Conservation (phyloP, 164 flowering plant species). For the Aristolochia fimbriata region DNA sequence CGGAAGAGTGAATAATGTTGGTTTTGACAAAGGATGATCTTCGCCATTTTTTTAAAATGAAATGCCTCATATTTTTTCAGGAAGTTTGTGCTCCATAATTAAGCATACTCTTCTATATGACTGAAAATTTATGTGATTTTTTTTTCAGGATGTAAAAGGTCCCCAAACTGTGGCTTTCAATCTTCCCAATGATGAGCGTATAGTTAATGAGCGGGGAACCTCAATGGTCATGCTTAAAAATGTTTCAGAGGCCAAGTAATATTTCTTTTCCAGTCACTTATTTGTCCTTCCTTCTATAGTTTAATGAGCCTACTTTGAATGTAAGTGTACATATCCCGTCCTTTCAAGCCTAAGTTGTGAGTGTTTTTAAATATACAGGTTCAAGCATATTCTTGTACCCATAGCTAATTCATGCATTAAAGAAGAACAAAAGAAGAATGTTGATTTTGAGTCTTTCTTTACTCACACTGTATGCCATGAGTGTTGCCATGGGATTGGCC, state of each 20-base stretch:
- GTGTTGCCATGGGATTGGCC: constrained; percentile 97
- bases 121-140: neutral
- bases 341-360: neutral
- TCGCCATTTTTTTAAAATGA: too few relatives aligned
- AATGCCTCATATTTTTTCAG: too few relatives aligned
- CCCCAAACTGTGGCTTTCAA: constrained; percentile 97
- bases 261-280: neutral
- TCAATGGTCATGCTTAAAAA: constrained; percentile 97
- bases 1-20: too few relatives aligned
- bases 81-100: too few relatives aligned
- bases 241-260: constrained; percentile 93
- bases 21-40: too few relatives aligned
- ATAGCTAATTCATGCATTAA: constrained; percentile 58
- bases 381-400: constrained; percentile 80
- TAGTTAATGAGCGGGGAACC: constrained; percentile 89
- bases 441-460: constrained; percentile 89
- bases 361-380: constrained; percentile 36
- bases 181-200: constrained; percentile 93
- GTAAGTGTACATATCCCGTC: neutral
- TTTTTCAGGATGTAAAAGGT: constrained; percentile 82
- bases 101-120: too few relatives aligned
- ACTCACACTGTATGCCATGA: constrained; percentile 95
- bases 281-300: neutral
- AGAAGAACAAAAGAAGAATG: constrained; percentile 53
- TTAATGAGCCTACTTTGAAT: neutral